Evolutionary conservation across 768 basidiomycete genomes (phyloP), one percentile per base, ranked within the genome.

Genomic region (Lactarius deliciosus): DNA sequence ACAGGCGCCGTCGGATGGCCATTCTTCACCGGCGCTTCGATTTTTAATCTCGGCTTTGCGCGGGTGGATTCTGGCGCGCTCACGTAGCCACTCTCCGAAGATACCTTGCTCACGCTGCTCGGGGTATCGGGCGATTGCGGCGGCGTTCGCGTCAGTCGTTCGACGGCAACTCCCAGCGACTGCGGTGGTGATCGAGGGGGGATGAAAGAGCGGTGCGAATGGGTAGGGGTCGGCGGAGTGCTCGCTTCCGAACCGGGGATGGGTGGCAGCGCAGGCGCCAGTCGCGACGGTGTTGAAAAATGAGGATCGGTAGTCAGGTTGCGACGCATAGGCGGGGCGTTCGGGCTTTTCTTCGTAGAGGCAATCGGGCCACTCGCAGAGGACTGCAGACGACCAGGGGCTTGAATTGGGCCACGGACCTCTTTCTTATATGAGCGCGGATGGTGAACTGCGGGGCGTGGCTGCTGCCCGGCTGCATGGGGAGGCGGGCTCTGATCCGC

Each of bases 81-180:
- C 57, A 58, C 70, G 60, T 70, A 70, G 38, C 70, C 70, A 41
- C 70, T 70, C 57, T 70, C 70, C 15, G 54, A 63, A 3, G 70
- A 70, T 5, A 59, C 55, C 32, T 70, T 65, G 53, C 63, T 64
- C 18, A 45, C 41, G 16, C 58, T 57, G 22, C 60, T 22, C 16
- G 57, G 16, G 13, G 62, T 61, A 3, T 32, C 55, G 8, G 68
- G 68, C 7, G 68, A 70, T 8, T 53, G 68, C 6, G 70, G 50
- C 8, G 70, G 69, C 2, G 71, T 25, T 36, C 74, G 77, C 4
- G 80, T 78, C 53, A 92, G 76, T 76, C 86, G 83, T 75, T 92
- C 88, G 40, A 89, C 77, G 18, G 88, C 90, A 64, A 89, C 90
- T 70, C 82, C 84, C 56, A 92, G 79, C 68, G 88, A 90, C 76